Evolutionary conservation across 495 filamentous ascomycete species (phyloP).

Genomic region (Mytilinidion resinicola): DNA sequence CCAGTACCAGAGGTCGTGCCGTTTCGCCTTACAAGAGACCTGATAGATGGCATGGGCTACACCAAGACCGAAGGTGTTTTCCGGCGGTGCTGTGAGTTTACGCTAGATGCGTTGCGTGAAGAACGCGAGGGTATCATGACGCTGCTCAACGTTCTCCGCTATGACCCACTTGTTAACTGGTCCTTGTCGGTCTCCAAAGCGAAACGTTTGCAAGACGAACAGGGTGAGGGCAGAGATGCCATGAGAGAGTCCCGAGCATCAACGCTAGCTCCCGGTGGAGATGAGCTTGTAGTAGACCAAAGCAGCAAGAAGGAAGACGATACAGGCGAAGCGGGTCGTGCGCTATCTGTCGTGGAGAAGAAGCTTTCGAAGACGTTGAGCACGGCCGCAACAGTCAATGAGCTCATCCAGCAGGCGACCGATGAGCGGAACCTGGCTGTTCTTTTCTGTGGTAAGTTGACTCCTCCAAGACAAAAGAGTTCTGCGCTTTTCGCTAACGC

Average conservation of each 20-base stretch:
- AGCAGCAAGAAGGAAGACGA: conserved; percentile 52
- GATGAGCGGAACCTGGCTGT: conserved; percentile 91
- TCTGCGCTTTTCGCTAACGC: neutral
- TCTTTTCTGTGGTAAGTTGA: conserved; percentile 62
- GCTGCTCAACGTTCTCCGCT: conserved; percentile 88
- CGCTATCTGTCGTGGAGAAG: conserved; percentile 85
- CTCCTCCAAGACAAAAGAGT: neutral
- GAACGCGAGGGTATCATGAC: conserved; percentile 96
- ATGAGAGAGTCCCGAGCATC: conserved; percentile 30
- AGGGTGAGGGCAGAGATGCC: conserved; percentile 47
- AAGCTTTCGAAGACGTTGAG: conserved; percentile 91
- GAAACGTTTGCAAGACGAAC: conserved; percentile 63
- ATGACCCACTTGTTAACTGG: conserved; percentile 95
- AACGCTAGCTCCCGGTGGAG: conserved; percentile 23
- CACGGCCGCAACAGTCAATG: conserved; percentile 90
- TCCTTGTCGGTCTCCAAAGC: conserved; percentile 84
- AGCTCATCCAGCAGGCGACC: conserved; percentile 89
- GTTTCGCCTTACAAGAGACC: conserved; percentile 88
- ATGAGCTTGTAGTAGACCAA: conserved; percentile 25
- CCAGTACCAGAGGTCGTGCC: conserved; percentile 93
- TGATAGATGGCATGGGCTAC: conserved; percentile 95
- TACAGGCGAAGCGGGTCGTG: conserved; percentile 84
- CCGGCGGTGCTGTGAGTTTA: conserved; percentile 94
- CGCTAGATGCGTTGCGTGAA: conserved; percentile 82
- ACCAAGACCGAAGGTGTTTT: conserved; percentile 94